Conservation (phyloP, 2,329 filamentous ascomycete genomes). For the Trichoderma afroharzianum region DNA sequence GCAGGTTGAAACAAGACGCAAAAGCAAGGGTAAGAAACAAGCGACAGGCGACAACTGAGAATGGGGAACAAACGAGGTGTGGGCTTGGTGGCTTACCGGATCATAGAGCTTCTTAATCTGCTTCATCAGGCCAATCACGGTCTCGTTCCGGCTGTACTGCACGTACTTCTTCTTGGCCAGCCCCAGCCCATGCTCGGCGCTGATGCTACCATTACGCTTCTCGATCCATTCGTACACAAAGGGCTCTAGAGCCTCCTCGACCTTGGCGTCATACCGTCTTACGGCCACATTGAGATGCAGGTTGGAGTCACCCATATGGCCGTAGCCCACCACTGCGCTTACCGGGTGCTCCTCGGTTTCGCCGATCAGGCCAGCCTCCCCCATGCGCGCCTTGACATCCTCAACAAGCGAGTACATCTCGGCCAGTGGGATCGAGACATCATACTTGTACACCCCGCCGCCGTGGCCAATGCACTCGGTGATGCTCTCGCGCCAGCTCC, state of each 20-base stretch:
- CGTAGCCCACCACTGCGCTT: constrained; percentile 89
- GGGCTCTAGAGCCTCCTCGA: constrained; percentile 85
- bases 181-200: constrained; percentile 91
- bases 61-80: not conserved
- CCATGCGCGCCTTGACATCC: constrained; percentile 71
- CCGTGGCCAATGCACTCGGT: constrained; percentile 84
- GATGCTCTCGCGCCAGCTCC: constrained; percentile 91
- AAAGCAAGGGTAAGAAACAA: not conserved
- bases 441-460: constrained; percentile 98
- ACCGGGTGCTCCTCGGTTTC: constrained; percentile 74
- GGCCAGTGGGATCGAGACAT: constrained; percentile 85
- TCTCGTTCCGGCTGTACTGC: constrained; percentile 84
- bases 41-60: not conserved
- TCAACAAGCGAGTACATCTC: constrained; percentile 89
- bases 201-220: constrained; percentile 85
- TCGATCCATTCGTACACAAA: constrained; percentile 98
- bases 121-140: constrained; percentile 87
- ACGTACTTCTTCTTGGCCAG: constrained; percentile 95
- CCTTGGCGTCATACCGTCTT: constrained; percentile 76
- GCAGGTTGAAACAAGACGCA: constrained; percentile 1
- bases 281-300: constrained; percentile 88
- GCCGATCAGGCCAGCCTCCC: constrained; percentile 71
- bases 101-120: constrained; percentile 93
- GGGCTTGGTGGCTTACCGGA: constrained; percentile 68
- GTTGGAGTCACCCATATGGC: constrained; percentile 97